Conservation (phyloP, 805 yeast genomes). For the Candida ovalis region DNA sequence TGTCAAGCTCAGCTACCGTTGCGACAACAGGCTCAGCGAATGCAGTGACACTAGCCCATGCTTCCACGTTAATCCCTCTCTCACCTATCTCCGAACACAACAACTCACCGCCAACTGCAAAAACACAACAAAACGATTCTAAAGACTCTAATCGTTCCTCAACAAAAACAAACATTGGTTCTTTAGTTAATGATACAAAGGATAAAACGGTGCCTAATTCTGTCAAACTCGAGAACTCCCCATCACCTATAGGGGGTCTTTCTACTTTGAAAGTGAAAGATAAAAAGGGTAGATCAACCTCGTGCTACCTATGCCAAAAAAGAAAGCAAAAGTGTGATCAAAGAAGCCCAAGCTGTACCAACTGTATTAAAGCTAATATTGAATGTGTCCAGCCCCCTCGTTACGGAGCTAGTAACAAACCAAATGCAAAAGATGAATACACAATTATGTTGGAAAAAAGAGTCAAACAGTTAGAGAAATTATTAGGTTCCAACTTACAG, state of each 20-base stretch:
- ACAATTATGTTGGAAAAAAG: constrained; percentile 54
- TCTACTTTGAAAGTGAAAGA: constrained; percentile 23
- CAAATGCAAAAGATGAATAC: constrained; percentile 51
- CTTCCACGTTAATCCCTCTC: background rate
- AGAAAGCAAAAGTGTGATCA: constrained; percentile 66
- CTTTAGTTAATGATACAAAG: background rate
- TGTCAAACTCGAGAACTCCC: background rate
- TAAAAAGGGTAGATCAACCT: constrained; percentile 53
- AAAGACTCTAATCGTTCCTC: background rate
- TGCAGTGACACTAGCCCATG: background rate
- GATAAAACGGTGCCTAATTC: background rate
- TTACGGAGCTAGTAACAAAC: constrained; percentile 38
- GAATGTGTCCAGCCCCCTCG: constrained; percentile 62
- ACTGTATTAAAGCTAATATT: constrained; percentile 60
- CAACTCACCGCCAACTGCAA: background rate
- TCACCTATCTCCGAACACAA: constrained; percentile 1
- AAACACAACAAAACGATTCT: background rate
- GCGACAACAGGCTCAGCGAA: background rate
- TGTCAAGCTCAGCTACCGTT: background rate
- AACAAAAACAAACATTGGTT: background rate
- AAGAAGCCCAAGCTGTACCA: constrained; percentile 59
- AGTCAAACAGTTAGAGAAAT: constrained; percentile 46
- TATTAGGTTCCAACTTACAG: constrained; percentile 32
- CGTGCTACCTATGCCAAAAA: constrained; percentile 54
- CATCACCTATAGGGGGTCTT: background rate